Conservation (phyloP, 2,329 filamentous ascomycete genomes). For the Calonectria ilicicola region DNA sequence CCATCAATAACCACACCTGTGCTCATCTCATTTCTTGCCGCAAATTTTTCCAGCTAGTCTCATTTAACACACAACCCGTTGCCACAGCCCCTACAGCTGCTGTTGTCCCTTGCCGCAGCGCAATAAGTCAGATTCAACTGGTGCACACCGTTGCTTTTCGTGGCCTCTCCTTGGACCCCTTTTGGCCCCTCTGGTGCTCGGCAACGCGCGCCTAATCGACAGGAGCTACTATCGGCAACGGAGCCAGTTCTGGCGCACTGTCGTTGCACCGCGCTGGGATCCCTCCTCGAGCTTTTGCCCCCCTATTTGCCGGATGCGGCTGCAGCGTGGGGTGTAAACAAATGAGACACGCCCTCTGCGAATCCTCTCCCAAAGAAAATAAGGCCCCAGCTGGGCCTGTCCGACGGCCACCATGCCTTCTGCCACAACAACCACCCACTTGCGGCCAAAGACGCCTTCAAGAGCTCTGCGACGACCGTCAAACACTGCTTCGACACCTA, state of each 20-base stretch:
- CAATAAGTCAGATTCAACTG: not conserved
- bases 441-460: constrained; percentile 40
- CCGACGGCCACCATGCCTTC: constrained; percentile 41
- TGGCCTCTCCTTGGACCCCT: not conserved
- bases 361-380: constrained; percentile 37
- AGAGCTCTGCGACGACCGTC: constrained; percentile 59
- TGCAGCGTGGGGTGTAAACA: constrained; percentile 44
- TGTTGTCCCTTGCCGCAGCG: constrained; percentile 4
- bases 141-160: not conserved
- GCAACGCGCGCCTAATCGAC: constrained; percentile 26
- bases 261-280: constrained; percentile 23
- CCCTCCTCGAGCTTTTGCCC: constrained; percentile 36
- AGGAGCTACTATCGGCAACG: constrained; percentile 26
- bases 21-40: constrained; percentile 23
- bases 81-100: constrained; percentile 1
- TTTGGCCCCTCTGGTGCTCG: constrained; percentile 22
- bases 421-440: constrained; percentile 34
- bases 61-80: constrained; percentile 15
- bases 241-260: not conserved
- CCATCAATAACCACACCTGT: constrained; percentile 11
- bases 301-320: constrained; percentile 43
- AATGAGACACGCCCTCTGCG: constrained; percentile 44
- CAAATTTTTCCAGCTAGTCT: constrained; percentile 17
- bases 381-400: constrained; percentile 38
- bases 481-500: constrained; percentile 68